Conservation (phyloP, 495 filamentous ascomycete species). For the Pyronema domesticum region DNA sequence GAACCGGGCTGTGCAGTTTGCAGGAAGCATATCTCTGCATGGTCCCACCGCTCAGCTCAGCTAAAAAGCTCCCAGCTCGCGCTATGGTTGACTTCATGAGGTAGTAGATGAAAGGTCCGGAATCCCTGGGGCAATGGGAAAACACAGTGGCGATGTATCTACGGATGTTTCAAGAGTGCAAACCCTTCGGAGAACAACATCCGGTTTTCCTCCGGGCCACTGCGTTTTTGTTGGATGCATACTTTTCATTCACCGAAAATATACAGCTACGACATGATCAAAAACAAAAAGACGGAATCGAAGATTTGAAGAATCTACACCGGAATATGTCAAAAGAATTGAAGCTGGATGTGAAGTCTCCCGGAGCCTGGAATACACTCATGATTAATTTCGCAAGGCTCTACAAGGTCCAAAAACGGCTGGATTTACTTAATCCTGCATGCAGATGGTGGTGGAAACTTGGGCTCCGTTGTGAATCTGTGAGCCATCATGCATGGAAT, state of each 20-base stretch:
- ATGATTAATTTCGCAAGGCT: no score
- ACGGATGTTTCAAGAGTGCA: background rate
- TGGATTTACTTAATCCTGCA: no score
- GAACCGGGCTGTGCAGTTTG: background rate
- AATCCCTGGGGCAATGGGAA: background rate
- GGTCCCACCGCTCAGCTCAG: constrained; percentile 3
- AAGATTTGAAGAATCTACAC: no score
- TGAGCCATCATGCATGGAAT: no score
- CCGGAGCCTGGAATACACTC: no score
- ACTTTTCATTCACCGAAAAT: no score
- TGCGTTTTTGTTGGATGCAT: background rate
- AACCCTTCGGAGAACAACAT: background rate
- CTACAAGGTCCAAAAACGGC: no score
- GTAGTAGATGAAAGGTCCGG: background rate
- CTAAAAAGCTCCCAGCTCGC: background rate
- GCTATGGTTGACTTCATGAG: constrained; percentile 1
- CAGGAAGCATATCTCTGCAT: background rate
- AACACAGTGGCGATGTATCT: background rate
- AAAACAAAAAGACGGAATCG: background rate
- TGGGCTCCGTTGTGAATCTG: no score
- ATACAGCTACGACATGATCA: background rate
- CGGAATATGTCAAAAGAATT: no score
- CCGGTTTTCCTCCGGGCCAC: background rate
- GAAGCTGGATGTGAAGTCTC: no score
- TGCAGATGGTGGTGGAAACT: no score